A percentile compares a stretch with the other conserved stretches of the same genome.
These are phyloP conservation scores for Talaromyces amestolkiae DNA, from an alignment of 2,329 filamentous ascomycete species.

Conservation along the genomic window DNA sequence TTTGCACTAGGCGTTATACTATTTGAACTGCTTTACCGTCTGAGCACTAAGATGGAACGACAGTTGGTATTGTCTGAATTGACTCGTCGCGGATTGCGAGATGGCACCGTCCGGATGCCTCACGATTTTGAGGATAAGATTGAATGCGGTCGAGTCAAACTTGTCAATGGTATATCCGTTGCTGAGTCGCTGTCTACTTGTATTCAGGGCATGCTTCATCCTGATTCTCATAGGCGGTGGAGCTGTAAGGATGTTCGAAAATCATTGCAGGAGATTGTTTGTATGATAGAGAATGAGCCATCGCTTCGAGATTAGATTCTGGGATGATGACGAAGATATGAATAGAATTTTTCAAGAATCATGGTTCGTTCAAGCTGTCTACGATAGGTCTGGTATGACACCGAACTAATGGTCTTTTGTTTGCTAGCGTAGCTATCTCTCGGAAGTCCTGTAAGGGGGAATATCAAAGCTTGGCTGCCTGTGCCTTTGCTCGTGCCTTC, in stretches of 20 bases:
- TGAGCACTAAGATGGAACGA: slow-evolving; percentile 52
- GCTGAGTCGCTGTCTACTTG: slow-evolving; percentile 37
- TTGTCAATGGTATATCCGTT: slow-evolving; percentile 30
- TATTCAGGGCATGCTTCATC: slow-evolving; percentile 44
- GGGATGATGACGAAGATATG: background rate
- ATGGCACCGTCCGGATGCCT: slow-evolving; percentile 33
- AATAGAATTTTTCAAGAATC: background rate
- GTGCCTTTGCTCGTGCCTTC: slow-evolving; percentile 8
- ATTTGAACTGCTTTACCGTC: slow-evolving; percentile 59
- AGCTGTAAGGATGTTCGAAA: slow-evolving; percentile 36
- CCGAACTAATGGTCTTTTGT: background rate
- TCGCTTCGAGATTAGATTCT: background rate
- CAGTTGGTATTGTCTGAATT: slow-evolving; percentile 43
- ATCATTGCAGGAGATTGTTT: slow-evolving; percentile 52
- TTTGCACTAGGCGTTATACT: slow-evolving; percentile 62
- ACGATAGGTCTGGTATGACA: background rate
- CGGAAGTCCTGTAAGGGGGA: too few relatives aligned
- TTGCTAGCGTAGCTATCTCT: background rate
- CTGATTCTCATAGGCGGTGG: slow-evolving; percentile 37
- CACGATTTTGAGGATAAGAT: slow-evolving; percentile 39
- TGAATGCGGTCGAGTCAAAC: slow-evolving; percentile 28
- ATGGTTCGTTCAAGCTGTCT: background rate
- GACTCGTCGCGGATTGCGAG: slow-evolving; percentile 25
- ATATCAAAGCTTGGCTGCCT: slow-evolving; percentile 13
- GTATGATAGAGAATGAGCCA: slow-evolving; percentile 49